Evolutionary conservation across 306 rosid species (phyloP), one percentile per base, ranked within the genome.

Genomic region (Phaseolus lunatus): DNA sequence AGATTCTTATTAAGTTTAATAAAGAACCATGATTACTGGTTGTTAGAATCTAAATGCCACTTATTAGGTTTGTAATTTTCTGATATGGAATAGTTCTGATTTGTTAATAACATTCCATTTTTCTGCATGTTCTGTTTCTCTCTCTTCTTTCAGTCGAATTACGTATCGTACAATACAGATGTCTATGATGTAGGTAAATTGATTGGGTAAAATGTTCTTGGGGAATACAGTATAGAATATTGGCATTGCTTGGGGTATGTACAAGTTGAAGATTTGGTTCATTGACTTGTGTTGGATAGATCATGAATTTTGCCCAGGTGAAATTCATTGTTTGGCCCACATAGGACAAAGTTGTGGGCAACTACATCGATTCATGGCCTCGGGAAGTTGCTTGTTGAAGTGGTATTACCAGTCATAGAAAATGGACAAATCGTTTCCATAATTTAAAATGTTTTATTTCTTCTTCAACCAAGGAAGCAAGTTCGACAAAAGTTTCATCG

Each of bases 251-350:
- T 0, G n/a, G 18, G 9, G 43, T 23, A 5, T 70, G 12, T 49
- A 31, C 15, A 44, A 59, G 31, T 4, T 74, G 58, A 44, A 44
- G 20, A 58, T 58, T 27, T 57, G 57, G 19, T 3, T 15, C 39
- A 24, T 58, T 44, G 78, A 59, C 78, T 57, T 24, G 15, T 39
- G n/a, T 72, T 49, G 43, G 52, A 8, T 3, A 26, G 57, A 4
- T 73, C 20, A 5, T 59, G 45, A 2, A 43, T 26, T 56, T 56
- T 61, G 14, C 16, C 13, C 19, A 20, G 9, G 16, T 18, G 37
- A 65, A 76, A 49, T 18, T 35, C 52, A 13, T 65, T 65, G 26
- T 22, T 76, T 50, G 73, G 54, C 54, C 66, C 65, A 76, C 80
- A 41, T 0, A 8, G 7, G 63, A 18, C 67, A 9, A 31, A 63